phyloP scores from a whole-genome alignment of 1,284 basidiomycete species.

The Agroathelia rolfsii region DNA sequence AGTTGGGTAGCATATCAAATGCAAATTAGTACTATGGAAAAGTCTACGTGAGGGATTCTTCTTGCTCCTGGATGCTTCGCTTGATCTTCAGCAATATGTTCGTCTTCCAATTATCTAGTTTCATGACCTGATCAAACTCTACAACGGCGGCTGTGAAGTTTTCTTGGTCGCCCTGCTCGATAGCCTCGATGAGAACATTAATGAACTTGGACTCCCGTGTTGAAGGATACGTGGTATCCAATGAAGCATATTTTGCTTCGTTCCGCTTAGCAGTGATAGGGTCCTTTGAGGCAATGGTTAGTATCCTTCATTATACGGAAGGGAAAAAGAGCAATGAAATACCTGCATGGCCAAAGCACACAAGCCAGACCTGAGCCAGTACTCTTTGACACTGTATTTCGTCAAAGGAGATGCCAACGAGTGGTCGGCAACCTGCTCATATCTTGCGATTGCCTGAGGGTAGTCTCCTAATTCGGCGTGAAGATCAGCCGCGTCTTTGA shows the following conservation, averaged over 20 bases:
- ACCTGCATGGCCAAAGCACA: slow-evolving; percentile 89
- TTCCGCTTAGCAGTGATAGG: slow-evolving; percentile 76
- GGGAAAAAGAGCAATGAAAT: slow-evolving; percentile 20
- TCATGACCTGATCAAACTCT: slow-evolving; percentile 82
- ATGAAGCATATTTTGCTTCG: slow-evolving; percentile 60
- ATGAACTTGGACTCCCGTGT: slow-evolving; percentile 90
- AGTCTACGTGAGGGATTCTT: slow-evolving; percentile 36
- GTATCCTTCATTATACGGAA: no score
- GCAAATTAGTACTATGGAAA: slow-evolving; percentile 4
- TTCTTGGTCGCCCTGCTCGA: slow-evolving; percentile 74
- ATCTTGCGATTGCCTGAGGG: slow-evolving; percentile 77
- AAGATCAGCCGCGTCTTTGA: slow-evolving; percentile 95
- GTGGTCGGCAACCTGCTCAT: slow-evolving; percentile 85
- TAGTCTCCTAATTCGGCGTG: slow-evolving; percentile 87
- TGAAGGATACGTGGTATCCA: slow-evolving; percentile 75
- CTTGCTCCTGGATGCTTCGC: slow-evolving; percentile 60
- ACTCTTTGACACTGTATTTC: slow-evolving; percentile 98
- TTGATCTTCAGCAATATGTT: slow-evolving; percentile 83
- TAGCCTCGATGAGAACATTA: slow-evolving; percentile 64
- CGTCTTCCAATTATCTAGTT: slow-evolving; percentile 94
- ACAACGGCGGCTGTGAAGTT: slow-evolving; percentile 71
- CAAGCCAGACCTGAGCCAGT: slow-evolving; percentile 83
- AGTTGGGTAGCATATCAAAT: slow-evolving; percentile 6
- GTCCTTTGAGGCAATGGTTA: slow-evolving; percentile 50
- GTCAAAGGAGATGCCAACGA: slow-evolving; percentile 80